Conservation (phyloP, 768 basidiomycete species). For the Lactifluus echinatus region DNA sequence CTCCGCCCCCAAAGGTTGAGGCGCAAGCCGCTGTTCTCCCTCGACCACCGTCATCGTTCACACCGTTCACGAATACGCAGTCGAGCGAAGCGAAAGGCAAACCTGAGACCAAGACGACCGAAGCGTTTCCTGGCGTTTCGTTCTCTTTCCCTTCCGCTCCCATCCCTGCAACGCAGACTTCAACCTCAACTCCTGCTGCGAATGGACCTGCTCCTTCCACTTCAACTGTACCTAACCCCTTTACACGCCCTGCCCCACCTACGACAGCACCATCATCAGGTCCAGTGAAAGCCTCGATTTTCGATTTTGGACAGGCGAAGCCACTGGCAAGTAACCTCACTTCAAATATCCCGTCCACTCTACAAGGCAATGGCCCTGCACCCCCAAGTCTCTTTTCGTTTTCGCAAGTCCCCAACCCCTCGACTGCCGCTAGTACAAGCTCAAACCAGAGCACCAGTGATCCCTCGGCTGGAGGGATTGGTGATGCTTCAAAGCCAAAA, state of each 20-base stretch:
- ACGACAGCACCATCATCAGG: neutral
- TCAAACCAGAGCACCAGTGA: conserved; percentile 4
- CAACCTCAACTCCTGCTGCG: conserved; percentile 1
- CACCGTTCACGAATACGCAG: neutral
- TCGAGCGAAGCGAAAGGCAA: conserved; percentile 2
- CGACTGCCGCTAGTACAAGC: neutral
- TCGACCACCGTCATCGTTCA: neutral
- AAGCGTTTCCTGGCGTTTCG: neutral
- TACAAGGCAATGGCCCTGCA: neutral
- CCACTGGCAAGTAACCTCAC: conserved; percentile 7
- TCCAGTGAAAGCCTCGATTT: neutral
- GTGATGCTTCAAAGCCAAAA: conserved; percentile 15
- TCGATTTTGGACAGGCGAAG: conserved; percentile 8
- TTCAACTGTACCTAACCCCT: conserved; percentile 26
- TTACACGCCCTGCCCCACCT: conserved; percentile 18
- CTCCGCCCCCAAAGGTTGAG: neutral
- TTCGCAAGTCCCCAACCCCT: neutral
- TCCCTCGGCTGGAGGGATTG: neutral
- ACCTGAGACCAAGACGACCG: neutral
- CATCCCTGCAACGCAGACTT: neutral
- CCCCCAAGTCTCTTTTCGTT: conserved; percentile 5
- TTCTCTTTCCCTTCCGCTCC: conserved; percentile 15
- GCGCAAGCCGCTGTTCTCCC: neutral
- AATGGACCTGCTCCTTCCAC: conserved; percentile 9
- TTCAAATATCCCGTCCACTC: conserved; percentile 13